phyloP scores from a whole-genome alignment of 2,329 filamentous ascomycete genomes.

The Zymoseptoria ardabiliae region DNA sequence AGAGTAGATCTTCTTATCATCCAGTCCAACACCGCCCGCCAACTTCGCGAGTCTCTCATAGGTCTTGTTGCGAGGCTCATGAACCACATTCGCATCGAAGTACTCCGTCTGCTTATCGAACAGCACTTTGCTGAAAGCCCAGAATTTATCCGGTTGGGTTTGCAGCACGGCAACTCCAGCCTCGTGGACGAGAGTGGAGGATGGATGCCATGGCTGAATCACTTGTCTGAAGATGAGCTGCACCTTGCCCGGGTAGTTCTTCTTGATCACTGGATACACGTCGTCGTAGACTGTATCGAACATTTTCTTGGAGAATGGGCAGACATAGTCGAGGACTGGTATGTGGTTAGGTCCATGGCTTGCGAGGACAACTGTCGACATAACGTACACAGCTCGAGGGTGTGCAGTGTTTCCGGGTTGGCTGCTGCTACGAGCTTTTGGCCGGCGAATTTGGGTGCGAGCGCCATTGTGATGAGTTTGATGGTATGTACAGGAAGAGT shows the following conservation, averaged over 20 bases:
- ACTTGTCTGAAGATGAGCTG: conserved; percentile 83
- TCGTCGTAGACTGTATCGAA: conserved; percentile 68
- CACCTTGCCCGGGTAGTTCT: conserved; percentile 54
- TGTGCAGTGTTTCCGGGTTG: conserved; percentile 41
- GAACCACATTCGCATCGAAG: conserved; percentile 78
- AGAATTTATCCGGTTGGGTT: conserved; percentile 66
- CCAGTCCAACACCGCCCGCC: conserved; percentile 60
- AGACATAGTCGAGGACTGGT: conserved; percentile 78
- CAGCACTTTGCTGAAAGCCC: conserved; percentile 64
- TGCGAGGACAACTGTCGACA: background rate
- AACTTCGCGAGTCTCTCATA: conserved; percentile 72
- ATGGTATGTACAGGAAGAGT: background rate
- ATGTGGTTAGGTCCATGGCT: background rate
- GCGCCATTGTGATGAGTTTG: conserved; percentile 51
- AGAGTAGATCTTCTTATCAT: conserved; percentile 61
- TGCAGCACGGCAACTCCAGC: conserved; percentile 73
- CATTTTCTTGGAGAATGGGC: conserved; percentile 65
- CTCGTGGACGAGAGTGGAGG: conserved; percentile 63
- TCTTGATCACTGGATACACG: conserved; percentile 58
- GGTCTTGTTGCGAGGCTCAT: conserved; percentile 76
- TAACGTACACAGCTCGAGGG: conserved; percentile 48
- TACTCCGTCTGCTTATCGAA: conserved; percentile 65
- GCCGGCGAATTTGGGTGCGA: conserved; percentile 69
- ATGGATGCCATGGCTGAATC: conserved; percentile 78
- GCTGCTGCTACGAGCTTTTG: conserved; percentile 54